Base-by-base conservation (phyloP, 495 filamentous ascomycete genomes). In the Tuber microsphaerosporum region DNA sequence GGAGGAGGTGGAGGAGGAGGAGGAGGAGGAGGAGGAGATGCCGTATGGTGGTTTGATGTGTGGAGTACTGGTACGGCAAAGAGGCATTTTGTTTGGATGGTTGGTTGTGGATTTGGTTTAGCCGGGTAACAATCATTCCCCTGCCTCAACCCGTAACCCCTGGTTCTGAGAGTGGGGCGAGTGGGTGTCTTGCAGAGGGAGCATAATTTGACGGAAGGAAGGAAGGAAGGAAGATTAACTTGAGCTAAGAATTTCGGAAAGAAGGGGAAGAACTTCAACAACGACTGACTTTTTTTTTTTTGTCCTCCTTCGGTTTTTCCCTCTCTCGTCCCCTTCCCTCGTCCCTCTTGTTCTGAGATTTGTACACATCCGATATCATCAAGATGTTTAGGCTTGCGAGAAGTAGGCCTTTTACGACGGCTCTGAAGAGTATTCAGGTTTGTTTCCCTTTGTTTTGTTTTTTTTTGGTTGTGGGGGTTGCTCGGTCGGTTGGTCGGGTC, bases 361-460 rank as follows among this genome's bases (percentile, higher is more conserved):
- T 51, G 72, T 69, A 74, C 39, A 48, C 80, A 73, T 72, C 69
- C 74, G 71, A 72, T 70, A 65, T 70, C 71, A n/a, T 79, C 84
- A 86, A 77, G 77, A 94, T 94, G 92, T 93, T 92, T 85, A 92
- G 89, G 85, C 86, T 93, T 81, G 88, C 89, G 79, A 88, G 90
- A 84, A 87, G 88, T 85, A 87, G 88, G 86, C 89, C 90, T 81
- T 84, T 92, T 81, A 86, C 88, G 79, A 86, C 90, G 82, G 91
- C 90, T 82, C 83, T 92, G 79, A 90, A 87, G 82, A 86, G 89
- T 84, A 86, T 86, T 80, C 88, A 87, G 84, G 91, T 92, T 84
- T 83, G 86, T 73, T 73, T 76, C 71, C 71, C 65, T 48, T 79
- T 72, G 44, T 74, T 26, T 41, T 10, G 39, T 75, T 73, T 81